Evolutionary conservation across 2,329 filamentous ascomycete genomes (phyloP).

Genomic region (Fusarium pseudonygamai): DNA sequence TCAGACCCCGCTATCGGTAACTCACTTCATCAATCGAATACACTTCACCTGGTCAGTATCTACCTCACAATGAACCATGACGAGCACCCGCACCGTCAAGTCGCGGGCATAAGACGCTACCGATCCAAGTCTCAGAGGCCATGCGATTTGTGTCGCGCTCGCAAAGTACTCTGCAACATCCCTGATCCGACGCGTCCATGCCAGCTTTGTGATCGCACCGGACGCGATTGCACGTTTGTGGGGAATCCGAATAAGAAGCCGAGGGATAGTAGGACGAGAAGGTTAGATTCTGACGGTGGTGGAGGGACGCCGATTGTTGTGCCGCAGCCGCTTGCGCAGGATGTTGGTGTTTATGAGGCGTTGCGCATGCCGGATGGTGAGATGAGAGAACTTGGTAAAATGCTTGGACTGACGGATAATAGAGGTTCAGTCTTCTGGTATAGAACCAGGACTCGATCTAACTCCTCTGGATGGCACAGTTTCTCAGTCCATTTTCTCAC

Average conservation of each 20-base stretch:
- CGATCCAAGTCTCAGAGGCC: slow-evolving; percentile 2
- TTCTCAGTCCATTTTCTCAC: background rate
- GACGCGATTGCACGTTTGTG: slow-evolving; percentile 38
- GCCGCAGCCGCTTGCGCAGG: background rate
- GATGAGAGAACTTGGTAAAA: fast-evolving
- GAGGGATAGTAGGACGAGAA: background rate
- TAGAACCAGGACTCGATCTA: fast-evolving
- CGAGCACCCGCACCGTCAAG: background rate
- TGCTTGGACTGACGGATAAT: background rate
- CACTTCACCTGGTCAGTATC: background rate
- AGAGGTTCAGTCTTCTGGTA: background rate
- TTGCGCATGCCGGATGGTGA: background rate
- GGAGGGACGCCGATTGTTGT: background rate
- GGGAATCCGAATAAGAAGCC: slow-evolving; percentile 30
- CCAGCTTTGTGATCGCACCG: slow-evolving; percentile 38
- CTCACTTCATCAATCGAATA: background rate
- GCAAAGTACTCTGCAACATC: slow-evolving; percentile 42
- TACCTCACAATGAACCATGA: background rate
- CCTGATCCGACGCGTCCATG: slow-evolving; percentile 40
- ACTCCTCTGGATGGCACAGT: background rate
- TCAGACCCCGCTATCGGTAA: background rate
- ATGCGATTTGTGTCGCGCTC: slow-evolving; percentile 5
- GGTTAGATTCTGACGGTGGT: fast-evolving
- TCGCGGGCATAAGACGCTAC: background rate
- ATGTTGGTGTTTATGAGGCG: background rate